phyloP scores from a whole-genome alignment of 345 rosid species.

The Turnera subulata region DNA sequence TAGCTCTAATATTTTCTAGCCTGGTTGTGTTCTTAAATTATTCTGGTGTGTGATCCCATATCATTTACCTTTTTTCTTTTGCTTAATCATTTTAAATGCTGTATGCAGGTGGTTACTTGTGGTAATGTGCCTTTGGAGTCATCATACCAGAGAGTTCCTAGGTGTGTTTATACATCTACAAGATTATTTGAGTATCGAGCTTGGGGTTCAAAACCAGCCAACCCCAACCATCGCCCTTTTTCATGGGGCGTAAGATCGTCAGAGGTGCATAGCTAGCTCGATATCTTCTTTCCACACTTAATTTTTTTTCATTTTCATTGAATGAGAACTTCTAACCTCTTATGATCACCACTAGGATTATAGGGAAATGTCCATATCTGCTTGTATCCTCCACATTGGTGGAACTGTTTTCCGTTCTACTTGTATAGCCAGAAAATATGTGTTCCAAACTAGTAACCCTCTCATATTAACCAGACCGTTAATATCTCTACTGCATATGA shows the following conservation, averaged over 20 bases:
- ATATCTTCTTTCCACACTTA: background rate
- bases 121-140: conserved; percentile 94
- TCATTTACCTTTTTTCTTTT: no score
- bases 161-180: conserved; percentile 87
- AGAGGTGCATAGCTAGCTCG: conserved; percentile 50
- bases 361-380: background rate
- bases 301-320: background rate
- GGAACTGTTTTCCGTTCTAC: no score
- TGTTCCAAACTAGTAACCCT: no score
- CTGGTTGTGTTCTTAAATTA: no score
- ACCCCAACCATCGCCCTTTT: conserved; percentile 69
- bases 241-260: conserved; percentile 79
- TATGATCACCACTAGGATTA: no score
- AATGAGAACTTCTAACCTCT: no score
- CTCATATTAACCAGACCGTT: no score
- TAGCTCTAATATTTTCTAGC: no score
- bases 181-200: conserved; percentile 83
- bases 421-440: no score
- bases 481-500: background rate
- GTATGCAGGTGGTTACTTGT: conserved; percentile 81
- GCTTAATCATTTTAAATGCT: no score
- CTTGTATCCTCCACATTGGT: background rate
- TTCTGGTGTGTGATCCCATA: no score
- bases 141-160: conserved; percentile 83
- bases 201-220: conserved; percentile 88